Evolutionary conservation across 2,329 filamentous ascomycete genomes (phyloP).

Genomic region (Cryphonectria parasitica): DNA sequence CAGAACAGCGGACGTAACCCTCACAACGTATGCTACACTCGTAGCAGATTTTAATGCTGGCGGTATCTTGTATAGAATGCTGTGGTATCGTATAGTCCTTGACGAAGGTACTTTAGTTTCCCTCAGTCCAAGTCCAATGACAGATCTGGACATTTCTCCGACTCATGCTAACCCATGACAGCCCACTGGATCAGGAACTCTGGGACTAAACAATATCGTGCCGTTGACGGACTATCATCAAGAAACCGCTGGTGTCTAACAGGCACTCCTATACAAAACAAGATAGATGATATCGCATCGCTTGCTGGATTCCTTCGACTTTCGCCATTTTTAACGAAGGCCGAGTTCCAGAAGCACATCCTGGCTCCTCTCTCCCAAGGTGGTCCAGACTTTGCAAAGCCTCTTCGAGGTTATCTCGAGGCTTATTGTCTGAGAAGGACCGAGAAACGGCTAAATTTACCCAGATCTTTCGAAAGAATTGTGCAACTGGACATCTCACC

Average conservation of each 20-base stretch:
- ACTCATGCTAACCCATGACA: too few species aligned
- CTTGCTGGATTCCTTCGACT: slow-evolving; percentile 54
- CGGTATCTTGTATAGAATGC: slow-evolving; percentile 38
- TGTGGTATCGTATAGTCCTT: slow-evolving; percentile 48
- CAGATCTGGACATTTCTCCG: too few species aligned
- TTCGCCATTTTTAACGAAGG: slow-evolving; percentile 44
- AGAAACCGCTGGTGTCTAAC: slow-evolving; percentile 56
- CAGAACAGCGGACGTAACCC: too few species aligned
- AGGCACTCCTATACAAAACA: slow-evolving; percentile 59
- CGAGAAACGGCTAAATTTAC: slow-evolving; percentile 44
- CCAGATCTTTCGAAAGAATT: neutral
- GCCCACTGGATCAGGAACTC: too few species aligned
- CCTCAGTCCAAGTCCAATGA: neutral
- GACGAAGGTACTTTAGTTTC: slow-evolving; percentile 46
- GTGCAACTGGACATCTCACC: slow-evolving; percentile 34
- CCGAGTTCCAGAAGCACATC: slow-evolving; percentile 48
- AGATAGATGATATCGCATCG: slow-evolving; percentile 54
- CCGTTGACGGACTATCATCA: too few species aligned
- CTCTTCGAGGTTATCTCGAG: slow-evolving; percentile 41
- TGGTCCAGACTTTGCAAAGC: slow-evolving; percentile 33
- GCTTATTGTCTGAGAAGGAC: slow-evolving; percentile 48
- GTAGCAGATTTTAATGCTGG: slow-evolving; percentile 39
- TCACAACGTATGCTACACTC: too few species aligned
- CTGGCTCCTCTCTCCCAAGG: slow-evolving; percentile 43
- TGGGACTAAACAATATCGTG: too few species aligned